phyloP scores from a whole-genome alignment of 495 filamentous ascomycete species.

The Cairneyella variabilis region DNA sequence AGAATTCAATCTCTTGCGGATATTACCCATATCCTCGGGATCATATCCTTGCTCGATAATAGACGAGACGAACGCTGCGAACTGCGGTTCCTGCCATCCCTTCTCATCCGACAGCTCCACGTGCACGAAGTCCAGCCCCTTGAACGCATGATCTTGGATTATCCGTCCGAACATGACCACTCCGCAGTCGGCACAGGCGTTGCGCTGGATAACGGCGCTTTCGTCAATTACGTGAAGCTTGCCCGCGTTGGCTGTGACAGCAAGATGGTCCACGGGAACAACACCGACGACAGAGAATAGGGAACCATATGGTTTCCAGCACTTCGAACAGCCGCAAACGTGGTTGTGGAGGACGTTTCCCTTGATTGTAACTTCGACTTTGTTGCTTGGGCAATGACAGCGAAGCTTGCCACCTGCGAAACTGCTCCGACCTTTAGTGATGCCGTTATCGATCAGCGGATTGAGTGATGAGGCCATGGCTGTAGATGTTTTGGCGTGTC shows the following conservation, averaged over 20 bases:
- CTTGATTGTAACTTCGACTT: conserved; percentile 47
- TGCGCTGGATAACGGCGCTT: conserved; percentile 49
- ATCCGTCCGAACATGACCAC: conserved; percentile 57
- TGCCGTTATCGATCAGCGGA: conserved; percentile 55
- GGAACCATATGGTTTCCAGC: conserved; percentile 55
- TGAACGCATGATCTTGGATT: conserved; percentile 56
- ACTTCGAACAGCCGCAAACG: conserved; percentile 62
- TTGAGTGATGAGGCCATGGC: conserved; percentile 45
- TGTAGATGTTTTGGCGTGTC: too few species aligned
- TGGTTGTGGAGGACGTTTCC: conserved; percentile 60
- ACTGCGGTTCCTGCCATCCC: conserved; percentile 62
- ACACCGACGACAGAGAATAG: conserved; percentile 59
- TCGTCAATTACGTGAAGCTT: conserved; percentile 52
- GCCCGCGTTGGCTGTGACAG: conserved; percentile 44
- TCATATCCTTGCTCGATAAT: conserved; percentile 60
- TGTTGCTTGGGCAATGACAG: conserved; percentile 48
- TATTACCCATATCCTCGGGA: conserved; percentile 45
- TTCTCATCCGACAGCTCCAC: conserved; percentile 49
- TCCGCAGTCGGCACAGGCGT: conserved; percentile 54
- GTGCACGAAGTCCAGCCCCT: conserved; percentile 60
- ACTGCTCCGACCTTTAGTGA: conserved; percentile 39
- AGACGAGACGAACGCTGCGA: conserved; percentile 55
- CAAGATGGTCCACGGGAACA: conserved; percentile 41
- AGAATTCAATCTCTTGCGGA: conserved; percentile 42
- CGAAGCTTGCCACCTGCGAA: conserved; percentile 50